These are phyloP conservation scores for Cladophialophora bantiana DNA, from an alignment of 2,329 filamentous ascomycete species.

Conservation along the genomic window DNA sequence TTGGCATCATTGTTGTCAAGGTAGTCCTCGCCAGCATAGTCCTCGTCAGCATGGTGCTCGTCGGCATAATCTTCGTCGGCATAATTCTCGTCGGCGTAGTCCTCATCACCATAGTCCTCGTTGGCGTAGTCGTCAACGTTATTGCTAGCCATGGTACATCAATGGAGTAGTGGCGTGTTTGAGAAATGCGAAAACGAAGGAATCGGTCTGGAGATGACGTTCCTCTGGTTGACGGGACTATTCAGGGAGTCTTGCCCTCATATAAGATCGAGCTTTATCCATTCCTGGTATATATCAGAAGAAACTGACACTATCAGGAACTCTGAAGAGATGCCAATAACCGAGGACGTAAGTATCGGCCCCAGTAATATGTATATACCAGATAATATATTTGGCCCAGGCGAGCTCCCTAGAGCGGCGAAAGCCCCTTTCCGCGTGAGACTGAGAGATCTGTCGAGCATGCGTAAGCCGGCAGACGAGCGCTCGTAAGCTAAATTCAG, in stretches of 20 bases:
- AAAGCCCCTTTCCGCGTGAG: neutral
- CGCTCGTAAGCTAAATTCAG: neutral
- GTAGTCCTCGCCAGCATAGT: no score
- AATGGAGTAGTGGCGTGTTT: no score
- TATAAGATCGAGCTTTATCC: slow-evolving; percentile 4
- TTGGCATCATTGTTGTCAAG: no score
- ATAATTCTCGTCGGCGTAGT: no score
- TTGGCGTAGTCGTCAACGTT: no score
- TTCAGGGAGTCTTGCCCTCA: neutral
- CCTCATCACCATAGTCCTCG: no score
- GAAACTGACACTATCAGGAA: neutral
- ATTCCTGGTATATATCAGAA: neutral
- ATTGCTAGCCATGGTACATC: no score
- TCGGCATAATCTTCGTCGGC: no score
- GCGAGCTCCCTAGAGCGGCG: neutral
- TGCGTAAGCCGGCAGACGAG: neutral
- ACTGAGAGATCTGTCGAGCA: neutral
- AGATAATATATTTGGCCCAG: slow-evolving; percentile 3
- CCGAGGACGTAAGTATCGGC: neutral
- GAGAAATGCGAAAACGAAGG: neutral
- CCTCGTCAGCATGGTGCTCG: no score
- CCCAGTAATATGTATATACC: neutral
- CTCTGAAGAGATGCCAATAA: neutral
- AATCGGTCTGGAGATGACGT: neutral
- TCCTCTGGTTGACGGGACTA: neutral